Conservation (phyloP, 176 grass and related monocot genomes). For the Triticum dicoccoides region DNA sequence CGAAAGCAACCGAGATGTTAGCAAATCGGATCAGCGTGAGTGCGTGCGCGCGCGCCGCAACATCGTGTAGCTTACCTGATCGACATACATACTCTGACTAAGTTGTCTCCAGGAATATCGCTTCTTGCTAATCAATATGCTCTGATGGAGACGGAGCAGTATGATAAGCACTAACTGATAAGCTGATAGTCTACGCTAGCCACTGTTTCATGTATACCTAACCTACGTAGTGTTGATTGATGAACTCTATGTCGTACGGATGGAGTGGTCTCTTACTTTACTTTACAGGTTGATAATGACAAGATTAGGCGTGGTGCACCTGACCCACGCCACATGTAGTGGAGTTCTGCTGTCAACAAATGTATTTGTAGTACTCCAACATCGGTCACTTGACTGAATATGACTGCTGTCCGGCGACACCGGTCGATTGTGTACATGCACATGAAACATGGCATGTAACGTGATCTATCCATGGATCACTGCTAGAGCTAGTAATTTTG, state of each 20-base stretch:
- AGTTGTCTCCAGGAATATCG: background rate
- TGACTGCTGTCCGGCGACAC: background rate
- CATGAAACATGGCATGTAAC: background rate
- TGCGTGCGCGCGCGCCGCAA: background rate
- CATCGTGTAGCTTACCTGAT: background rate
- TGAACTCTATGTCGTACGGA: background rate
- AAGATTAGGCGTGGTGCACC: background rate
- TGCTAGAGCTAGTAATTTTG: background rate
- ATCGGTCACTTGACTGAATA: background rate
- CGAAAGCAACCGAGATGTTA: background rate
- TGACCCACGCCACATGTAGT: background rate
- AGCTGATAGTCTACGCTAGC: background rate
- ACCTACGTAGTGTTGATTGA: background rate
- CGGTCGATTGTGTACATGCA: too few species aligned
- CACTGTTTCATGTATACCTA: constrained; percentile 9
- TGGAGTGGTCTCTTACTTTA: background rate
- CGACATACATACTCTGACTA: background rate
- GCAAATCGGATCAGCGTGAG: background rate
- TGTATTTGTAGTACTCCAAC: background rate
- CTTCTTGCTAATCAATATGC: background rate
- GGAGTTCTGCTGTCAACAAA: background rate
- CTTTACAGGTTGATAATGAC: background rate
- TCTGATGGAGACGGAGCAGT: background rate
- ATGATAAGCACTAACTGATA: background rate
- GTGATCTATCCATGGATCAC: background rate